phyloP scores from a whole-genome alignment of 345 rosid genomes.

The Streptanthus diversifolius region DNA sequence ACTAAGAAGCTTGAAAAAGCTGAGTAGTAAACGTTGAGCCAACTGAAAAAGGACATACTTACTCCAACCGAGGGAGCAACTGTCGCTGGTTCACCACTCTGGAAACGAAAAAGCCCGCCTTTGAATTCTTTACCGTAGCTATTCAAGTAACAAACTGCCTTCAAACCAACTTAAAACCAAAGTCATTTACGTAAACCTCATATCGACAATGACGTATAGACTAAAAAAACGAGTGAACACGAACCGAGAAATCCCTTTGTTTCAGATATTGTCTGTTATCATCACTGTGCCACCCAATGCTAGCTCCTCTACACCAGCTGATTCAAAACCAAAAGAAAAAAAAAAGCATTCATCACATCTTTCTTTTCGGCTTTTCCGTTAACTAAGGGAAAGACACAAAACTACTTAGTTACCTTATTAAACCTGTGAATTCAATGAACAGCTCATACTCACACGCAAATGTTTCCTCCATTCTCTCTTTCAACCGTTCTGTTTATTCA shows the following conservation, averaged over 20 bases:
- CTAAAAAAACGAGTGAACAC: background rate
- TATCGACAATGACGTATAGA: background rate
- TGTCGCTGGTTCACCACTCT: constrained; percentile 63
- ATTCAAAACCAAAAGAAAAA: background rate
- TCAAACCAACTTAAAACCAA: constrained; percentile 29
- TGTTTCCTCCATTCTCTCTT: constrained; percentile 73
- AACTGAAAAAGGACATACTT: constrained; percentile 34
- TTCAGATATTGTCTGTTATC: constrained; percentile 78
- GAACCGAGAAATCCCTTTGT: constrained; percentile 75
- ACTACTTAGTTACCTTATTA: constrained; percentile 51
- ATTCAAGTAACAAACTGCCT: constrained; percentile 98
- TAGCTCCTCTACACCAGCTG: constrained; percentile 88
- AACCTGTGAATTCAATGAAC: constrained; percentile 80
- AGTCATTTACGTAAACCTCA: constrained; percentile 13
- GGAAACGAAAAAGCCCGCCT: constrained; percentile 88
- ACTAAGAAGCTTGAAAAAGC: background rate
- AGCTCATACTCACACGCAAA: constrained; percentile 82
- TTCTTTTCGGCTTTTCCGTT: background rate
- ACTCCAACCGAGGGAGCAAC: constrained; percentile 71
- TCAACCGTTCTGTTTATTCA: constrained; percentile 56
- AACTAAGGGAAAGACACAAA: background rate
- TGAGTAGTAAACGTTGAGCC: background rate
- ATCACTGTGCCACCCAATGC: constrained; percentile 98
- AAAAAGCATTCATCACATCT: background rate
- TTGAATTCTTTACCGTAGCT: constrained; percentile 56